Conservation (phyloP, 2,329 filamentous ascomycete species). For the Calonectria leucothoes region DNA sequence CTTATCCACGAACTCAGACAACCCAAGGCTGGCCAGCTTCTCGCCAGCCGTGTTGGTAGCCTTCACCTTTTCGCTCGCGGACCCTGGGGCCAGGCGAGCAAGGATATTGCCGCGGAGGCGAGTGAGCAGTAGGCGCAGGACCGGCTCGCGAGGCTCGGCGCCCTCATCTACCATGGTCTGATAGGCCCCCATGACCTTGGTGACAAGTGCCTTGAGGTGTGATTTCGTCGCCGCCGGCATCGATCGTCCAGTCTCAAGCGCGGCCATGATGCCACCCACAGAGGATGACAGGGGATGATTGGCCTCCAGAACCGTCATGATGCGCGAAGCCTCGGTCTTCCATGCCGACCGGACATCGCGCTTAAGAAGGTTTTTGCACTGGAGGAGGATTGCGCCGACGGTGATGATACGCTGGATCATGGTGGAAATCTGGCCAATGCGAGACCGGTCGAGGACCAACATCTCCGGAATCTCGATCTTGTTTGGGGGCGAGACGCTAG, state of each 20-base stretch:
- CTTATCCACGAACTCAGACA: conserved; percentile 79
- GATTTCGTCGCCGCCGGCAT: conserved; percentile 73
- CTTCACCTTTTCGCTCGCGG: conserved; percentile 76
- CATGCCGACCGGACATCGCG: conserved; percentile 82
- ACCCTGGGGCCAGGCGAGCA: conserved; percentile 71
- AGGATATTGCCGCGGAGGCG: conserved; percentile 76
- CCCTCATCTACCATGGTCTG: conserved; percentile 56
- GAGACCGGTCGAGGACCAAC: conserved; percentile 74
- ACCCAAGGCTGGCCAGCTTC: conserved; percentile 74
- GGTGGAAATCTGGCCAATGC: conserved; percentile 60
- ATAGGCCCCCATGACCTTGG: conserved; percentile 65
- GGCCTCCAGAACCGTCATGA: conserved; percentile 75
- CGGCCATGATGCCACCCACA: conserved; percentile 71
- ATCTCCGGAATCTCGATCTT: conserved; percentile 76
- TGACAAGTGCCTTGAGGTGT: conserved; percentile 68
- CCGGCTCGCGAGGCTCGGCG: conserved; percentile 62
- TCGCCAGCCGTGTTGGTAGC: conserved; percentile 77
- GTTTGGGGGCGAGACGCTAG: conserved; percentile 69
- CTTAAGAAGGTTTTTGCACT: conserved; percentile 86
- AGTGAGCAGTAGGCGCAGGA: conserved; percentile 75
- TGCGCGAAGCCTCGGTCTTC: conserved; percentile 79
- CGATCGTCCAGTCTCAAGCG: conserved; percentile 70
- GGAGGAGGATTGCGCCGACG: conserved; percentile 79
- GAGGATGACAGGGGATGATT: conserved; percentile 63
- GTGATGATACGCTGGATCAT: conserved; percentile 71